Conservation (phyloP, 305 asterid species). For the Fraxinus baroniana region DNA sequence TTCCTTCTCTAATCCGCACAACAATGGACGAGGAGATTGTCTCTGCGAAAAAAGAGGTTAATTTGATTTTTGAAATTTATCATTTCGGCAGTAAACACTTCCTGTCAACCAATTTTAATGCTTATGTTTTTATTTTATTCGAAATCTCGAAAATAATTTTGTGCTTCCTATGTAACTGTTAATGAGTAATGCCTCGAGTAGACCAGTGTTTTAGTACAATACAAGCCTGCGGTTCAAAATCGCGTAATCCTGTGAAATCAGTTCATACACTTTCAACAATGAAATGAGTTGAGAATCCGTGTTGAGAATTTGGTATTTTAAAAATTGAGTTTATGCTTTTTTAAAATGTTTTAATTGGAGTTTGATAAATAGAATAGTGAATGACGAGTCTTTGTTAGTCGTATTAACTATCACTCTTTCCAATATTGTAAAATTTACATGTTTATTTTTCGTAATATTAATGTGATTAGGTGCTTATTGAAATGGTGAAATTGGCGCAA, state of each 20-base stretch:
- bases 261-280: not conserved
- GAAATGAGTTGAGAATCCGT: not conserved
- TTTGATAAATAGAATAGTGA: not conserved
- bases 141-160: not conserved
- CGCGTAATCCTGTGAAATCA: not conserved
- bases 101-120: not conserved
- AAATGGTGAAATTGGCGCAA: conserved; percentile 83
- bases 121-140: not conserved
- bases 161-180: not conserved
- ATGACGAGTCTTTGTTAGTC: not conserved
- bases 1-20: not conserved
- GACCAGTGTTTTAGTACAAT: not conserved
- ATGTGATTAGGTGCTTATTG: conserved; percentile 59
- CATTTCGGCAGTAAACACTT: not conserved
- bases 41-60: not conserved
- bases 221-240: not conserved
- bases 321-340: not conserved
- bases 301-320: not conserved
- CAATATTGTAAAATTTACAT: not conserved
- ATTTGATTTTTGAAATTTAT: not conserved
- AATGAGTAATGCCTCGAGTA: not conserved
- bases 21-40: not conserved
- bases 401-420: not conserved
- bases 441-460: not conserved
- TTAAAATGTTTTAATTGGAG: not conserved